A percentile compares a stretch with the other conserved stretches of the same genome.
These are phyloP conservation scores for Adansonia grandidieri DNA, from an alignment of 441 rosid genomes.

Conservation along the genomic window DNA sequence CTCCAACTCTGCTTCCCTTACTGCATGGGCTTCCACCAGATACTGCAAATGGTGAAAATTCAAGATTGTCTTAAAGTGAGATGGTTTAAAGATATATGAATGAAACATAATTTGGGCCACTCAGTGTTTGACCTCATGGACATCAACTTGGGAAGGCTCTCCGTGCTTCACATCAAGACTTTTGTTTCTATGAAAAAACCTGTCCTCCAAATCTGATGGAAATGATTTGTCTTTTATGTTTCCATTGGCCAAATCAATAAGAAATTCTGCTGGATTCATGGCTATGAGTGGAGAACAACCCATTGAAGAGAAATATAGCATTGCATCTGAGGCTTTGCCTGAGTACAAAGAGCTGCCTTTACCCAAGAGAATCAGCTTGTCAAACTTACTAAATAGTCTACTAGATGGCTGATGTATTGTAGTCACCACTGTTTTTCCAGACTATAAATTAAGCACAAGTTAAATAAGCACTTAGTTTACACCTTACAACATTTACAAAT, in stretches of 20 bases:
- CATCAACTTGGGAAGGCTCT: conserved; percentile 19
- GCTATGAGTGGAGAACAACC: conserved; percentile 41
- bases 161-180: background rate
- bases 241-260: conserved; percentile 41
- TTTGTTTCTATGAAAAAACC: conserved; percentile 3
- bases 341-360: conserved; percentile 35
- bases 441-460: conserved; percentile 18
- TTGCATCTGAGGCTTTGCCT: conserved; percentile 42
- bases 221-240: conserved; percentile 33
- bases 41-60: conserved; percentile 23
- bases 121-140: conserved; percentile 30
- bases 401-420: conserved; percentile 45
- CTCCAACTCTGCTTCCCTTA: background rate
- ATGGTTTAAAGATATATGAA: conserved; percentile 12
- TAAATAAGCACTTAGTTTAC: conserved; percentile 12
- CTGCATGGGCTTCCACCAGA: conserved; percentile 28
- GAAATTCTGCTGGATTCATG: conserved; percentile 45
- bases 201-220: conserved; percentile 32
- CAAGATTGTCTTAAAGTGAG: background rate
- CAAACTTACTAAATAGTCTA: conserved; percentile 39
- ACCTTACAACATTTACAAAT: background rate
- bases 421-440: conserved; percentile 37
- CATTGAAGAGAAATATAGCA: conserved; percentile 38
- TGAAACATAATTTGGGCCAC: background rate
- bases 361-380: conserved; percentile 40